Evolutionary conservation across 495 filamentous ascomycete species (phyloP).

Genomic region (Margaritispora aquatica): DNA sequence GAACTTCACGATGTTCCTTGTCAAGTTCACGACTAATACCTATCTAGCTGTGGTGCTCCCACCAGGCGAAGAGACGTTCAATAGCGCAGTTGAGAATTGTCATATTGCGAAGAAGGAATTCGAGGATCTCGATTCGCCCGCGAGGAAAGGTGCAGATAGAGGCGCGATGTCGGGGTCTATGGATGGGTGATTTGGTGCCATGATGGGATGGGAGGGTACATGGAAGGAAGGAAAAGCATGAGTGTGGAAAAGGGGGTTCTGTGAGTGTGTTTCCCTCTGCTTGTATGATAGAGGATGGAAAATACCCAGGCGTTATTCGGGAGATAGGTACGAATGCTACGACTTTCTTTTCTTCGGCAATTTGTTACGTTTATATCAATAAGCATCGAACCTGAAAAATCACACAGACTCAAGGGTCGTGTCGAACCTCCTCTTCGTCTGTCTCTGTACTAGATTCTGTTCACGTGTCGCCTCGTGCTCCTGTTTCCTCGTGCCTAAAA

Average conservation of each 20-base stretch:
- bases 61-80: slow-evolving; percentile 80
- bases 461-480: too few relatives aligned
- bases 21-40: slow-evolving; percentile 91
- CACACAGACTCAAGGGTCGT: too few relatives aligned
- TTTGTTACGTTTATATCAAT: too few relatives aligned
- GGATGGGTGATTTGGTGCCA: background rate
- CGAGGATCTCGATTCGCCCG: slow-evolving; percentile 35
- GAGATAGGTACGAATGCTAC: background rate
- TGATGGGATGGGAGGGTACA: background rate
- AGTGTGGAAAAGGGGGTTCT: background rate
- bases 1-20: slow-evolving; percentile 77
- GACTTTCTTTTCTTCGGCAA: background rate
- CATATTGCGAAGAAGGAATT: slow-evolving; percentile 79
- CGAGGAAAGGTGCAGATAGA: slow-evolving; percentile 25
- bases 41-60: slow-evolving; percentile 89
- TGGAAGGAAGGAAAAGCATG: background rate
- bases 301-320: slow-evolving; percentile 18
- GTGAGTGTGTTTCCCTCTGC: background rate
- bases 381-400: too few relatives aligned
- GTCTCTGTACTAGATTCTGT: too few relatives aligned
- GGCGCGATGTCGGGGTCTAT: slow-evolving; percentile 16
- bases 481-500: too few relatives aligned
- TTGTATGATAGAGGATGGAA: slow-evolving; percentile 6
- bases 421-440: too few relatives aligned
- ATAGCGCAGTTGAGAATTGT: slow-evolving; percentile 83